Conservation (phyloP, 139 green algal genomes). For the Micromonas commoda region DNA sequence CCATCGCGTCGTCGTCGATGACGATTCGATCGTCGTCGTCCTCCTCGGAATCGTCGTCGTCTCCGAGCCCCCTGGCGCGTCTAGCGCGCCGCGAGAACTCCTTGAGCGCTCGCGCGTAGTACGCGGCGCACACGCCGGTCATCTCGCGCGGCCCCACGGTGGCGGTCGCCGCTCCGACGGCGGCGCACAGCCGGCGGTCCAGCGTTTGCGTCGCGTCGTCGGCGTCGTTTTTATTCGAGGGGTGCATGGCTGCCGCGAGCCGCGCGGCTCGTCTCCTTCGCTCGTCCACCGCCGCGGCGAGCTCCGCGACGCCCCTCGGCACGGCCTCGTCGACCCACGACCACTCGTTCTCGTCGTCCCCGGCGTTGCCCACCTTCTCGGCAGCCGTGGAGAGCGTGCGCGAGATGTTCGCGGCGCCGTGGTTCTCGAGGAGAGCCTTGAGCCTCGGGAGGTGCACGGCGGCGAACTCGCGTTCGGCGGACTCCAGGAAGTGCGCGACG, state of each 20-base stretch:
- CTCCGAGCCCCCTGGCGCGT: background rate
- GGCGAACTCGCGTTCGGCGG: background rate
- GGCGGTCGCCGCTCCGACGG: background rate
- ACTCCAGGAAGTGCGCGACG: background rate
- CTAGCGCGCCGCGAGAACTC: background rate
- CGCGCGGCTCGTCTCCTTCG: background rate
- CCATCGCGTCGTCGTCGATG: background rate
- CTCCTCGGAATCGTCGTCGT: background rate
- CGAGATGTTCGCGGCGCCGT: too few relatives aligned
- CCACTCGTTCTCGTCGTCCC: background rate
- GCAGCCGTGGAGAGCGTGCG: background rate
- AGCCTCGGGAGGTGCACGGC: background rate
- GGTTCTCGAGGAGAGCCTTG: background rate
- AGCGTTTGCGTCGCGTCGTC: background rate
- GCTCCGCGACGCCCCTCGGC: background rate
- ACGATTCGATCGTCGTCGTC: background rate
- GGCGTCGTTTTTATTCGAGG: background rate
- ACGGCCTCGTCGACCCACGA: background rate
- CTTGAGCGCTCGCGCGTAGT: background rate
- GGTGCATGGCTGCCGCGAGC: background rate
- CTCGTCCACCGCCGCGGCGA: background rate
- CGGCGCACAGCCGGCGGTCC: background rate
- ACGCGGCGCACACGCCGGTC: background rate
- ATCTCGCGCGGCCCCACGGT: background rate
- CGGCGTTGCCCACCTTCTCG: background rate